Evolutionary conservation across 352 stramenopile genomes (phyloP).

Genomic region (Chloridella minuta): DNA sequence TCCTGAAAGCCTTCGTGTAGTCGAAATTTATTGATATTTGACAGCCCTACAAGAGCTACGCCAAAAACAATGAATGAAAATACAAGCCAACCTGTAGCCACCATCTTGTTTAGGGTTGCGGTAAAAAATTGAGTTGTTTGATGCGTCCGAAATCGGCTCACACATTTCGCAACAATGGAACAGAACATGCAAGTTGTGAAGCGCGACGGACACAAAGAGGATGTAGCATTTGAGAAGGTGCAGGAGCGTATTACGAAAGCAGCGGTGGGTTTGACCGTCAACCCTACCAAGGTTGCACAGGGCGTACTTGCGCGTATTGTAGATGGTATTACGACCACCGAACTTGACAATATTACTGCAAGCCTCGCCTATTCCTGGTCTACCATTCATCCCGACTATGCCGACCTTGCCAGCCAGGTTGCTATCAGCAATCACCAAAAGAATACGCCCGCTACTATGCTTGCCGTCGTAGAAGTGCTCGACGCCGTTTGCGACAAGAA

Average conservation of each 20-base stretch:
- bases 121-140: too few species aligned
- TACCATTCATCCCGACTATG: constrained; percentile 67
- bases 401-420: constrained; percentile 79
- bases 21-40: too few species aligned
- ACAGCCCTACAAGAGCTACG: too few species aligned
- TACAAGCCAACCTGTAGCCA: too few species aligned
- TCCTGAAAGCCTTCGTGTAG: too few species aligned
- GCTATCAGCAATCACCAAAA: constrained; percentile 97
- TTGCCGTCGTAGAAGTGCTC: constrained; percentile 14
- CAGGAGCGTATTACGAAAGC: constrained; percentile 69
- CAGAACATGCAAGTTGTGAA: constrained; percentile 48
- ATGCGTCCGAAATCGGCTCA: too few species aligned
- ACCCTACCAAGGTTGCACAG: constrained; percentile 40
- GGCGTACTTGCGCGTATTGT: constrained; percentile 97
- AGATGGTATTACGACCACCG: constrained; percentile 75
- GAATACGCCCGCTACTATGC: constrained; percentile 42
- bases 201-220: constrained; percentile 39
- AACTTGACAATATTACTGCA: constrained; percentile 88
- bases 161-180: too few species aligned
- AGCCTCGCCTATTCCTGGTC: constrained; percentile 35
- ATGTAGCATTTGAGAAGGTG: constrained; percentile 65
- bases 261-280: constrained; percentile 69
- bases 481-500: constrained; percentile 47
- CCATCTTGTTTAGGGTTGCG: too few species aligned
- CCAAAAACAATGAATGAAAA: too few species aligned